Conservation (phyloP, 2,329 filamentous ascomycete species). For the Whalleya microplaca region DNA sequence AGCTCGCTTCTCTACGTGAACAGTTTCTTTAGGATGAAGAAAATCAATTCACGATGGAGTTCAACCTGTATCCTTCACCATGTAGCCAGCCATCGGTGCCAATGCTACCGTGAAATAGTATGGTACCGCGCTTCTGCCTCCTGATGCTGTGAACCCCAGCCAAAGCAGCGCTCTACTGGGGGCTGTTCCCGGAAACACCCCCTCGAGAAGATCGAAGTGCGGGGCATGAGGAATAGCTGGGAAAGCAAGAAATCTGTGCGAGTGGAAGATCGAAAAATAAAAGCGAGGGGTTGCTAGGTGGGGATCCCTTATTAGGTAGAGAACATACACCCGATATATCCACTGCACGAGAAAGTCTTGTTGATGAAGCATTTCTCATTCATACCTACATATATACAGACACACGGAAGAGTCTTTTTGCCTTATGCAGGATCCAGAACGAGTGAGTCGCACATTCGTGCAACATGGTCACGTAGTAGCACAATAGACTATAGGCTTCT, state of each 20-base stretch:
- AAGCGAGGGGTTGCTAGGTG: constrained; percentile 23
- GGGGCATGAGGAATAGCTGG: constrained; percentile 24
- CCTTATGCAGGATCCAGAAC: not conserved
- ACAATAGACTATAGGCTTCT: not conserved
- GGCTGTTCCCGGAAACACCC: constrained; percentile 18
- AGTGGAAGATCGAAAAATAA: constrained; percentile 22
- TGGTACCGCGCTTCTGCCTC: not conserved
- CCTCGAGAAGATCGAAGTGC: constrained; percentile 25
- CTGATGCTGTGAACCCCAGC: not conserved
- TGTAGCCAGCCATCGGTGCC: not conserved
- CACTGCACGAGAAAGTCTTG: not conserved
- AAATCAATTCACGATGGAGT: not conserved
- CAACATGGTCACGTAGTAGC: not conserved
- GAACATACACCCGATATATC: not conserved
- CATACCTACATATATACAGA: not conserved
- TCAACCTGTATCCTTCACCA: not conserved
- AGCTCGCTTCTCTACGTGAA: not conserved
- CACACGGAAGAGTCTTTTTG: not conserved
- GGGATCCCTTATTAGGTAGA: not conserved
- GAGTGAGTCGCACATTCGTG: not conserved
- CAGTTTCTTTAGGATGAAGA: not conserved
- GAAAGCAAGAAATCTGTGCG: constrained; percentile 20
- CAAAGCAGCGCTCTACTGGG: not conserved
- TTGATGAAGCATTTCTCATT: not conserved
- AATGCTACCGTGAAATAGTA: not conserved